phyloP scores from a whole-genome alignment of 2,329 filamentous ascomycete genomes.

The Talaromyces atroroseus region DNA sequence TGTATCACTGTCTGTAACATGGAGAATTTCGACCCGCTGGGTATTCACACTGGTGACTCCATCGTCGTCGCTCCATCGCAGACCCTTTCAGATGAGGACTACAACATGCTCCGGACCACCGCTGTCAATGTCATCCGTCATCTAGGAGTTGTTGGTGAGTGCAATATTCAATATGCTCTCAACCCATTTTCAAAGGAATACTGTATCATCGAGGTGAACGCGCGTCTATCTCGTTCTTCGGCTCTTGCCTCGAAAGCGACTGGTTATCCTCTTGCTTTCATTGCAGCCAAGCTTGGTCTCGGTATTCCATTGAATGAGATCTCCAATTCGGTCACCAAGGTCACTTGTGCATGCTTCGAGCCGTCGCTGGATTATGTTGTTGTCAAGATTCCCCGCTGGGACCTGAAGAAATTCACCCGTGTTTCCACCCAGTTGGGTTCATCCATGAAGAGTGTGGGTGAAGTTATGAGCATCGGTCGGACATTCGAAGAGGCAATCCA shows the following conservation, averaged over 20 bases:
- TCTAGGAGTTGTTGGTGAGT: slow-evolving; percentile 94
- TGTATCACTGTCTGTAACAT: slow-evolving; percentile 99
- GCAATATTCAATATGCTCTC: slow-evolving; percentile 96
- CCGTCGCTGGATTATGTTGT: slow-evolving; percentile 97
- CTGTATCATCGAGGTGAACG: slow-evolving; percentile 99
- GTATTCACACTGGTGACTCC: slow-evolving; percentile 96
- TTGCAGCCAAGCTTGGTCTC: slow-evolving; percentile 92
- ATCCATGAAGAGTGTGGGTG: slow-evolving; percentile 99
- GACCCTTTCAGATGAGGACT: slow-evolving; percentile 94
- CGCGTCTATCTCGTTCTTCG: slow-evolving; percentile 88
- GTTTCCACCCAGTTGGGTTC: slow-evolving; percentile 94
- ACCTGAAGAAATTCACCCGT: slow-evolving; percentile 96
- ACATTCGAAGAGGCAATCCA: slow-evolving; percentile 98
- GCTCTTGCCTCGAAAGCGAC: slow-evolving; percentile 95
- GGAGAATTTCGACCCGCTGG: slow-evolving; percentile 98
- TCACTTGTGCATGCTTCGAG: slow-evolving; percentile 96
- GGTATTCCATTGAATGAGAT: slow-evolving; percentile 95
- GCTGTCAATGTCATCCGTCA: slow-evolving; percentile 97
- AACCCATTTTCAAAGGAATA: slow-evolving; percentile 95
- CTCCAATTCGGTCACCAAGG: slow-evolving; percentile 90
- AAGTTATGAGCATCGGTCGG: slow-evolving; percentile 96
- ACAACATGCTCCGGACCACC: slow-evolving; percentile 97
- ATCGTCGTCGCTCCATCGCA: slow-evolving; percentile 97
- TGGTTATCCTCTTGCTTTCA: slow-evolving; percentile 91
- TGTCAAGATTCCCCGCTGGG: slow-evolving; percentile 98